Evolutionary conservation across 108 stramenopile species (phyloP).

Genomic region (Skeletonema marinoi): DNA sequence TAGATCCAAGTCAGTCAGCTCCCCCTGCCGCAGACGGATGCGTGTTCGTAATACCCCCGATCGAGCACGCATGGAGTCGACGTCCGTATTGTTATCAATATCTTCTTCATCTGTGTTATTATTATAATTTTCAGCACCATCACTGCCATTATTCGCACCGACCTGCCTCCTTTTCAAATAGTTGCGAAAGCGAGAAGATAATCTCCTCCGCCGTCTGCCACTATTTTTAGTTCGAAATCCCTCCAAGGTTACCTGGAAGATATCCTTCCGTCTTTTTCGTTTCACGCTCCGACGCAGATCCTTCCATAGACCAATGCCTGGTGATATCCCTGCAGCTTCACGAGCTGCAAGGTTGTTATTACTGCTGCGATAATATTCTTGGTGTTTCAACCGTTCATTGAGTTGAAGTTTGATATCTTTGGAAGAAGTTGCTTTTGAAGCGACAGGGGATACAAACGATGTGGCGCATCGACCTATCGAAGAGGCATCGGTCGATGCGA

Average conservation of each 20-base stretch:
- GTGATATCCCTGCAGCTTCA: slow-evolving; percentile 32
- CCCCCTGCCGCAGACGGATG: slow-evolving; percentile 30
- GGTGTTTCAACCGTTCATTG: not conserved
- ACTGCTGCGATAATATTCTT: not conserved
- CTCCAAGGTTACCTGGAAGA: slow-evolving; percentile 4
- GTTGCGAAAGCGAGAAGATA: slow-evolving; percentile 14
- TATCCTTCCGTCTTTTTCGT: not conserved
- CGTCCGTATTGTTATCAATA: slow-evolving; percentile 1
- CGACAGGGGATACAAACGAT: not conserved
- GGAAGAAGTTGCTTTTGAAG: not conserved
- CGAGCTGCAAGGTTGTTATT: not conserved
- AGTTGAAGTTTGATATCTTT: not conserved
- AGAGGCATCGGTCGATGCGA: not conserved
- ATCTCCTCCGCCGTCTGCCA: slow-evolving; percentile 22
- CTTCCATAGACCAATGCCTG: slow-evolving; percentile 21
- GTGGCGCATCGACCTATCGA: not conserved
- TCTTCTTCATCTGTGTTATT: not conserved
- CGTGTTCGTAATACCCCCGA: slow-evolving; percentile 57
- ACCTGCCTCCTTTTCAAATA: not conserved
- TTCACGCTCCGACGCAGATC: slow-evolving; percentile 16
- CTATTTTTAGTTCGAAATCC: not conserved
- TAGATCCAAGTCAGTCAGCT: slow-evolving; percentile 10
- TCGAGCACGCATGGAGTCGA: slow-evolving; percentile 52
- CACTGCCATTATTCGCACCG: not conserved
- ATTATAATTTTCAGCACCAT: not conserved